Evolutionary conservation across 75 land plant genomes (phyloP).

Genomic region (Cupressus sempervirens): DNA sequence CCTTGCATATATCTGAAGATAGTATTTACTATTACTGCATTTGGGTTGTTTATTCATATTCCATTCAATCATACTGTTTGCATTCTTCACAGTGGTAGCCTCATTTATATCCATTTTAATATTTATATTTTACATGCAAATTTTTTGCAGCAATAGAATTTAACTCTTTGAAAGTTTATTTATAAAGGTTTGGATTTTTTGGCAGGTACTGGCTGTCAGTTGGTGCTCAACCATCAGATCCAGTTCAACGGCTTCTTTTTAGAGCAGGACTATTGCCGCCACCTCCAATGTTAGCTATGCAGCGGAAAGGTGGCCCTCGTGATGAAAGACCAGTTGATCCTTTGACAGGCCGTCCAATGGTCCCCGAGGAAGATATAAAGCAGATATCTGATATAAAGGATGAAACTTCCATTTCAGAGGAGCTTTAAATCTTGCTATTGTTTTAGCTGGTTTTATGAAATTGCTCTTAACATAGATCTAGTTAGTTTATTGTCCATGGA

Average conservation of each 20-base stretch:
- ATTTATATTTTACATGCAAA: background rate
- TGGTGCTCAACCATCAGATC: constrained; percentile 96
- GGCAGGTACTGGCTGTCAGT: constrained; percentile 96
- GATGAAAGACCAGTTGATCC: constrained; percentile 49
- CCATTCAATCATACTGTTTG: background rate
- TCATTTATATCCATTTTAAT: background rate
- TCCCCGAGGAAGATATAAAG: constrained; percentile 10
- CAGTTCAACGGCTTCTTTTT: constrained; percentile 79
- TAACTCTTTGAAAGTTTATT: background rate
- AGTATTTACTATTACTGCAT: background rate
- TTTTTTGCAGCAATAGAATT: background rate
- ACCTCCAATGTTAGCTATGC: constrained; percentile 76
- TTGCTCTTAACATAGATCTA: background rate
- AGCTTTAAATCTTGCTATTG: background rate
- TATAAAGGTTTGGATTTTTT: background rate
- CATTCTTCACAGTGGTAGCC: background rate
- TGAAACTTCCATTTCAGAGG: background rate
- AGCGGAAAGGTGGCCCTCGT: constrained; percentile 63
- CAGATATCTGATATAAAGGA: background rate
- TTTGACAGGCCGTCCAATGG: constrained; percentile 36
- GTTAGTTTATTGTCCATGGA: background rate
- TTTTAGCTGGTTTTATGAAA: background rate
- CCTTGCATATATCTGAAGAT: background rate
- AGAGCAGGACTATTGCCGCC: constrained; percentile 85
- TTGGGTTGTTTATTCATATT: background rate